Evolutionary conservation across 176 grass and related monocot genomes (phyloP).

Genomic region (Puya raimondii): DNA sequence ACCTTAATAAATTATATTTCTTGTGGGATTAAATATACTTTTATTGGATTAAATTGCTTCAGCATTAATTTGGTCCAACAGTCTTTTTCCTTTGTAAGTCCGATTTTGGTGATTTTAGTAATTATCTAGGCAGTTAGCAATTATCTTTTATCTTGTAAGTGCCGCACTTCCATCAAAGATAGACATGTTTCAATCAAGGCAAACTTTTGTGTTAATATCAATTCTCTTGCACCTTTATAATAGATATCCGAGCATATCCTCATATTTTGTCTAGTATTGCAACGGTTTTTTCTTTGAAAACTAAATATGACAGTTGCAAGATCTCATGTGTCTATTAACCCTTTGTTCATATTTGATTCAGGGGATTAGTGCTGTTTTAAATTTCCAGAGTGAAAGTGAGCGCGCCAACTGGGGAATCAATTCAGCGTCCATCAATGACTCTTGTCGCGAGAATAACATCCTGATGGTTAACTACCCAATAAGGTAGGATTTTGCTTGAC

Average conservation of each 20-base stretch:
- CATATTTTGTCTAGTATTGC: too few species aligned
- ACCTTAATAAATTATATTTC: background rate
- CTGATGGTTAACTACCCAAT: constrained; percentile 96
- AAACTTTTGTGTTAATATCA: too few species aligned
- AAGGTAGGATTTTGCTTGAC: constrained; percentile 33
- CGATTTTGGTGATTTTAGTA: background rate
- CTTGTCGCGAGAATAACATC: constrained; percentile 61
- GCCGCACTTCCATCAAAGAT: too few species aligned
- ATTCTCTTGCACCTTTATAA: too few species aligned
- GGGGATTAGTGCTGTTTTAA: constrained; percentile 94
- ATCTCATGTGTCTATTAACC: background rate
- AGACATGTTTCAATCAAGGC: too few species aligned
- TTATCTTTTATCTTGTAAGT: too few species aligned
- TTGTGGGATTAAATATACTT: background rate
- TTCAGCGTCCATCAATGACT: constrained; percentile 70
- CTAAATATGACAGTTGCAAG: too few species aligned
- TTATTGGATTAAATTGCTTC: background rate
- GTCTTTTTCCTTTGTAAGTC: background rate
- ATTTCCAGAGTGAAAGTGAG: constrained; percentile 96
- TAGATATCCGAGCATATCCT: too few species aligned
- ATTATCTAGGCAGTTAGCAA: too few species aligned
- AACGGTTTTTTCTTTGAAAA: too few species aligned
- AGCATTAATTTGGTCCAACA: background rate
- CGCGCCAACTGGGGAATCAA: constrained; percentile 85
- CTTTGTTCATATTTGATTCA: constrained; percentile 25